Conservation (phyloP, 164 flowering plant species). For the Sextonia rubra region DNA sequence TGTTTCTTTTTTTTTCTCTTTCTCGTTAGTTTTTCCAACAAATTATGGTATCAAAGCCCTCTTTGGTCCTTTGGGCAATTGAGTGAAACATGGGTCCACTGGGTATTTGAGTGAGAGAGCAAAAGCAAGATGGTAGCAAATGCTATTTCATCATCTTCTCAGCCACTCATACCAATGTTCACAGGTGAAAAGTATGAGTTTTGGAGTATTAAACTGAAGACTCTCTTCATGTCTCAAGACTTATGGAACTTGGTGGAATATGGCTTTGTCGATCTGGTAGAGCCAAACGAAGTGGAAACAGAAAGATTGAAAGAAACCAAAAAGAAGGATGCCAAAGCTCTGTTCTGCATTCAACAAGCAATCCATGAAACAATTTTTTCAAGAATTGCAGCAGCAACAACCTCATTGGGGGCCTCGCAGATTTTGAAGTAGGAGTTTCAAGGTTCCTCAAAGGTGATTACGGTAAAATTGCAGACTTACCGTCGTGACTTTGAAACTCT, state of each 20-base stretch:
- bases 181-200: not conserved
- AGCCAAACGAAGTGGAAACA: not conserved
- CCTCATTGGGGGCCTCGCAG: not conserved
- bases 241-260: too few species aligned
- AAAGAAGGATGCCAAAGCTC: not conserved
- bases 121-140: not conserved
- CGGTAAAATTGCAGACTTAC: slow-evolving; percentile 2
- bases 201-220: not conserved
- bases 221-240: too few species aligned
- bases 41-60: not conserved
- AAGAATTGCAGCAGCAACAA: not conserved
- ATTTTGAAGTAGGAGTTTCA: slow-evolving; percentile 5
- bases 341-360: not conserved
- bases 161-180: not conserved
- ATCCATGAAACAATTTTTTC: slow-evolving; percentile 1
- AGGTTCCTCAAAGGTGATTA: not conserved
- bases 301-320: slow-evolving; percentile 1
- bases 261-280: not conserved
- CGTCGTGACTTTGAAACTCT: not conserved
- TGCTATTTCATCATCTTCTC: not conserved
- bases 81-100: not conserved
- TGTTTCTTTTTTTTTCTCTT: not conserved
- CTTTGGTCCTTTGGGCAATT: not conserved
- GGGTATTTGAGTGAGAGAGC: not conserved
- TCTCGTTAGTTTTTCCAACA: not conserved